These are phyloP conservation scores for Agapanthus africanus DNA, from an alignment of 106 monocot species.

Conservation along the genomic window DNA sequence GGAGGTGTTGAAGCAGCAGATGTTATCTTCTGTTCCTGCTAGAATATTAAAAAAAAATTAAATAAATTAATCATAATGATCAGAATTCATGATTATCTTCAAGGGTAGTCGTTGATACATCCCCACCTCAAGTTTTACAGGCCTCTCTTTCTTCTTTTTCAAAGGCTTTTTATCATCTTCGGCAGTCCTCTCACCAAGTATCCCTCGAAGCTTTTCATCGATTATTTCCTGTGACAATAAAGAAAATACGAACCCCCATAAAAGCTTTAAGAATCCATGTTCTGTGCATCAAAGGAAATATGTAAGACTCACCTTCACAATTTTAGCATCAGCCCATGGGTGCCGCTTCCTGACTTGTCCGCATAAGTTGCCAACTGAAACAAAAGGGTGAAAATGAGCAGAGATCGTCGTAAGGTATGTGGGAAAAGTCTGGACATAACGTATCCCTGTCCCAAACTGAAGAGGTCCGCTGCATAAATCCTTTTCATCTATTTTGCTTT, in stretches of 20 bases:
- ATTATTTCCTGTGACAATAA: conserved; percentile 78
- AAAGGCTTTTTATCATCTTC: conserved; percentile 79
- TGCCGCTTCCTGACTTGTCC: conserved; percentile 77
- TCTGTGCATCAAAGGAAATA: neutral
- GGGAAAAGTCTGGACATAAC: no score
- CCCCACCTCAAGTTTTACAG: conserved; percentile 65
- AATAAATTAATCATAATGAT: neutral
- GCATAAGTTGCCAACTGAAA: conserved; percentile 83
- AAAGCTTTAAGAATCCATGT: no score
- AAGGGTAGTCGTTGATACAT: neutral
- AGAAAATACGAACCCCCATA: conserved; percentile 4
- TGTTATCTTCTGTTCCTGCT: conserved; percentile 33
- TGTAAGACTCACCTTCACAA: conserved; percentile 61
- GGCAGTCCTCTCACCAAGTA: conserved; percentile 87
- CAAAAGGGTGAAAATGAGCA: neutral
- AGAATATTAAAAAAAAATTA: neutral
- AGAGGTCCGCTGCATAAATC: no score
- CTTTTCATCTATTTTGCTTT: no score
- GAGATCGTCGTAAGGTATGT: no score
- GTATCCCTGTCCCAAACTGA: no score
- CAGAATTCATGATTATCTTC: conserved; percentile 1
- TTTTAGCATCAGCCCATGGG: conserved; percentile 97
- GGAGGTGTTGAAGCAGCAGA: conserved; percentile 12
- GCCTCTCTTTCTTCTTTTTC: conserved; percentile 95
- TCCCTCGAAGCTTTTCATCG: conserved; percentile 49